These are phyloP conservation scores for Penicillium coffeae DNA, from an alignment of 495 filamentous ascomycete genomes.

Conservation along the genomic window DNA sequence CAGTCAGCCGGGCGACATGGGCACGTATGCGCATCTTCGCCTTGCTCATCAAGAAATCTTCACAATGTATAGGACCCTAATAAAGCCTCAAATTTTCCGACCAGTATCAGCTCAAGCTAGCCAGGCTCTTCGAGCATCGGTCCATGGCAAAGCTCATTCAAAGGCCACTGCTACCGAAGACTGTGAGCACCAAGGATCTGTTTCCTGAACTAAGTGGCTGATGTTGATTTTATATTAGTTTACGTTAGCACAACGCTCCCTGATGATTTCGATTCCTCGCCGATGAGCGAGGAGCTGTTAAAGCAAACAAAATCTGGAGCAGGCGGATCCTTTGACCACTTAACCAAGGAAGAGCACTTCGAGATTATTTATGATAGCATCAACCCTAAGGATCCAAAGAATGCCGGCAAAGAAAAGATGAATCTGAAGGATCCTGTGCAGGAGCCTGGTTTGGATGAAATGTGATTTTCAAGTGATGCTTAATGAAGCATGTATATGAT, in stretches of 20 bases:
- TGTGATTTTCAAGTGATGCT: conserved; percentile 6
- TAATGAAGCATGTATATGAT: no score
- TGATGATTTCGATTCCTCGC: conserved; percentile 15
- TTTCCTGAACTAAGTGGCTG: no score
- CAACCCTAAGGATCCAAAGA: neutral
- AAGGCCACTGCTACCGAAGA: conserved; percentile 9
- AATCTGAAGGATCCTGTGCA: conserved; percentile 5
- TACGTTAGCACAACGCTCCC: conserved; percentile 15
- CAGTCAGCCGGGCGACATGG: conserved; percentile 14
- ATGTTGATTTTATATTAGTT: no score
- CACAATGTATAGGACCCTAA: conserved; percentile 12
- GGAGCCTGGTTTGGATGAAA: conserved; percentile 16
- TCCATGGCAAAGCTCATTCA: conserved; percentile 5
- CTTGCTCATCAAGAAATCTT: neutral
- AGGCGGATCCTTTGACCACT: neutral
- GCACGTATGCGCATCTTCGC: no score
- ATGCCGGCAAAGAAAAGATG: neutral
- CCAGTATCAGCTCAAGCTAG: conserved; percentile 6
- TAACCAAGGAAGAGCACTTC: conserved; percentile 8
- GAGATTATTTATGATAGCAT: conserved; percentile 18
- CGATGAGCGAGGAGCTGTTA: conserved; percentile 7
- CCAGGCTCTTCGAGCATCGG: conserved; percentile 4
- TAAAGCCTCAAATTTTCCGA: conserved; percentile 9
- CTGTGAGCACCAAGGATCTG: conserved; percentile 11
- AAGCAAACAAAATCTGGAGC: conserved; percentile 1